Evolutionary conservation across 228 moss, liverwort and hornwort genomes (phyloP).

Genomic region (Sphagnum fallax): DNA sequence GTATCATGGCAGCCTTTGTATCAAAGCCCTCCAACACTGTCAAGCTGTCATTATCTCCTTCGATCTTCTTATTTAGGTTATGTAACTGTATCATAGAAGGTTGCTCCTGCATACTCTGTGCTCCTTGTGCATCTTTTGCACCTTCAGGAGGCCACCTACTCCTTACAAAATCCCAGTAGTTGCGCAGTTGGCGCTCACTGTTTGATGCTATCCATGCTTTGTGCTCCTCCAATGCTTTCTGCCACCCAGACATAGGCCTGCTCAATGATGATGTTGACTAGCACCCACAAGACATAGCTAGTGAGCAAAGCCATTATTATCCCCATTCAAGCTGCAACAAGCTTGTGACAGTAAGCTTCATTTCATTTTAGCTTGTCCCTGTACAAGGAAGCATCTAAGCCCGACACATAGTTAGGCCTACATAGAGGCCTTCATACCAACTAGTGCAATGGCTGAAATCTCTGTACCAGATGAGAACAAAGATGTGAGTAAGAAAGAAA

Average conservation of each 20-base stretch:
- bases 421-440: too few relatives aligned
- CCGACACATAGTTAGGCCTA: too few relatives aligned
- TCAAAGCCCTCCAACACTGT: slow-evolving; percentile 71
- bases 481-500: too few relatives aligned
- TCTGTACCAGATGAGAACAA: too few relatives aligned
- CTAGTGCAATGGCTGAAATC: too few relatives aligned
- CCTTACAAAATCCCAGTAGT: slow-evolving; percentile 62
- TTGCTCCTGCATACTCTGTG: slow-evolving; percentile 8
- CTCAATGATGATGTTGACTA: too few relatives aligned
- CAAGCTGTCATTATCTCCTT: slow-evolving; percentile 28
- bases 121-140: slow-evolving; percentile 18
- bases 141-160: slow-evolving; percentile 85
- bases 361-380: too few relatives aligned
- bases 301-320: too few relatives aligned
- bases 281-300: too few relatives aligned
- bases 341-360: too few relatives aligned
- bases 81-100: slow-evolving; percentile 16
- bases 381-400: too few relatives aligned
- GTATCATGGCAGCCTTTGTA: slow-evolving; percentile 55
- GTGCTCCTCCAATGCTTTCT: slow-evolving; percentile 81
- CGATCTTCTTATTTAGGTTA: slow-evolving; percentile 16
- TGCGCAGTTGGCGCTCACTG: slow-evolving; percentile 64
- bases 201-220: slow-evolving; percentile 78
- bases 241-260: slow-evolving; percentile 2
- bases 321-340: neutral